Evolutionary conservation across 257 asterid species (phyloP), one percentile per base, ranked within the genome.

Genomic region (Jacaranda mimosifolia): DNA sequence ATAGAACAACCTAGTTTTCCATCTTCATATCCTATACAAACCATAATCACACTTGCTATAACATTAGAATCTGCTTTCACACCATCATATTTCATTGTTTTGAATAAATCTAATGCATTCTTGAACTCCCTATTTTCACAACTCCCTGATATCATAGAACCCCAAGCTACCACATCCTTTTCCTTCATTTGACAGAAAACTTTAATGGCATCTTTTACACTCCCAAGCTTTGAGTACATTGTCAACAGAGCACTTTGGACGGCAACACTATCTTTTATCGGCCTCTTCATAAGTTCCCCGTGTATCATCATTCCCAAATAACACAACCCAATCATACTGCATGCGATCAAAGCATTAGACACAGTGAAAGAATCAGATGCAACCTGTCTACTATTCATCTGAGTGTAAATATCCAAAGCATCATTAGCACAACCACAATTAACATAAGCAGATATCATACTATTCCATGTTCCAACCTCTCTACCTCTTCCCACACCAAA

Each of bases 161-260:
- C 97, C 98, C 98, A 95, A 51, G 97, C 94, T 55, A 95, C 87
- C 48, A 87, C 77, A 77, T 93, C 99, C 80, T 82, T 91, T 51
- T 70, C 86, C 83, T 83, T 83, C 86, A 93, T 93, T 73, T 82
- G 82, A 40, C 36, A 11, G 62, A 95, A 95, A 76, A 90, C 85
- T 63, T 79, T 82, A 58, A 55, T 18, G 12, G 97, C 89, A 39
- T 83, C 90, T 40, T 68, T 56, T 46, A 84, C 36, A 67, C 62
- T 79, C 76, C 97, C 91, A 80, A 86, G 78, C 83, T 84, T 95
- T n/a, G 91, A 90, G 85, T 95, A 95, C 98, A 93, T 89, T 19
- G 97, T 87, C 81, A 93, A 63, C 17, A 95, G 84, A 57, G 97
- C 88, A 86, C 96, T 93, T 72, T 86, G 92, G 68, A 87, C 79